Evolutionary conservation across 2,329 filamentous ascomycete genomes (phyloP), one percentile per base, ranked within the genome.

Genomic region (Elsinoe arachidis): DNA sequence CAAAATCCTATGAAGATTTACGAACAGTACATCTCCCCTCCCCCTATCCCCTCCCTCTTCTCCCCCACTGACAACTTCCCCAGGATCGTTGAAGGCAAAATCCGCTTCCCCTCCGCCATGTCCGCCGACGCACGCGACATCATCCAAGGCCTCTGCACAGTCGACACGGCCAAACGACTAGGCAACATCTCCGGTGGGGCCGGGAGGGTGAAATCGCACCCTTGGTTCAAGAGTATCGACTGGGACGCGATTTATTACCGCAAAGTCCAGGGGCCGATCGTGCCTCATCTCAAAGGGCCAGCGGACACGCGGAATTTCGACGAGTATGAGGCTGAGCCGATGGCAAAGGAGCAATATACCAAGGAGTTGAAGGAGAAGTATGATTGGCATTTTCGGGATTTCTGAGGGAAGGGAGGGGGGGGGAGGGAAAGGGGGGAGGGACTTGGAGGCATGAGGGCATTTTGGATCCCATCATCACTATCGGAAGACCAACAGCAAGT

Each of bases 1-100:
- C 84, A 88, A 62, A 92, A 90, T 63, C 88, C 88, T 1, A 88
- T 92, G 63, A 88, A 91, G 69, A 92, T 92, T 59, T 92, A 92
- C 73, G 88, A 90, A 69, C 82, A 79, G 74, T 76, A 66, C 58
- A 69, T 61, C 5, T 14, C 12, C n/a, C 12, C 14, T 23, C 14
- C n/a, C 14, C n/a, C 44, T 26, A 11, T 23, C n/a, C 5, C 9
- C 14, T 35, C 11, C 9, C 12, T 12, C 7, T 15, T 3, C 23
- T 34, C 26, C 26, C 26, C 7, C 4, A 30, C n/a, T n/a, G 26
- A 4, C 35, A 35, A 34, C 17, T 5, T n/a, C 7, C 26, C 56
- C 58, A 88, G 86, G 72, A 92, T 92, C 65, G 84, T 92, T 30
- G 85, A 88, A 69, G 88, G 87, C 65, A 85, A 86, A 34, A 80